Base-by-base conservation (phyloP, 805 yeast species). In the Ogataea wickerhamii region DNA sequence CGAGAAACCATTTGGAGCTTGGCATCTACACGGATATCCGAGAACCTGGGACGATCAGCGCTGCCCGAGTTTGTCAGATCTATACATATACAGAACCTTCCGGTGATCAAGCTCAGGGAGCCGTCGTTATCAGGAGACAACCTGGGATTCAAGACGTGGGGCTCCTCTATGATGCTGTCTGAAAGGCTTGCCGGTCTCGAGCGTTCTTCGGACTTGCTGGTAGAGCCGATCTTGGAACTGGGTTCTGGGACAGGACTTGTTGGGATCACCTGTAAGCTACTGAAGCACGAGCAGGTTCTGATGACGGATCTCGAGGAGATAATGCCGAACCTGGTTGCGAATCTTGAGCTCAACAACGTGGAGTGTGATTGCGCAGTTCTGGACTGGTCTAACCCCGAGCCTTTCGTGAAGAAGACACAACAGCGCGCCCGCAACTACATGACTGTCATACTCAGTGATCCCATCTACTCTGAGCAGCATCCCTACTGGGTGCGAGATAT, bases 201-300 rank as follows among this genome's bases (percentile, higher is more conserved):
- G 7, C 28, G 45, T n/a, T 34, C 43, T 2, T 18, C 33, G 7
- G 24, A 36, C 2, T 27, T 58, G n/a, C 32, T 64, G 3, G 5
- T 23, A 6, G 61, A 55, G 27, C 71, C 57, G 4, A 51, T 80
- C 0, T 56, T 85, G 20, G 98, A 91, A 52, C 64, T 93, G n/a
- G 98, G 98, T 0, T 71, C 98, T 0, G 98, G 98, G 0, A 93
- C 98, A 0, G 98, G 98, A 0, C 67, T 91, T 12, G 82, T 81
- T 3, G 97, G 98, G 0, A 82, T 93, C 24, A 70, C 80, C 0
- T 70, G 85, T 39, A 75, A 74, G 0, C 40, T 68, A 6, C 51
- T 81, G 5, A 87, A 87, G 0, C 55, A 51, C 33, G 41, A 56
- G 44, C 49, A 60, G 0, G 64, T 80, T 1, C 52, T 61, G 10